Evolutionary conservation across 352 stramenopile genomes (phyloP), one percentile per base, ranked within the genome.

Genomic region (Phytophthora foliorum): DNA sequence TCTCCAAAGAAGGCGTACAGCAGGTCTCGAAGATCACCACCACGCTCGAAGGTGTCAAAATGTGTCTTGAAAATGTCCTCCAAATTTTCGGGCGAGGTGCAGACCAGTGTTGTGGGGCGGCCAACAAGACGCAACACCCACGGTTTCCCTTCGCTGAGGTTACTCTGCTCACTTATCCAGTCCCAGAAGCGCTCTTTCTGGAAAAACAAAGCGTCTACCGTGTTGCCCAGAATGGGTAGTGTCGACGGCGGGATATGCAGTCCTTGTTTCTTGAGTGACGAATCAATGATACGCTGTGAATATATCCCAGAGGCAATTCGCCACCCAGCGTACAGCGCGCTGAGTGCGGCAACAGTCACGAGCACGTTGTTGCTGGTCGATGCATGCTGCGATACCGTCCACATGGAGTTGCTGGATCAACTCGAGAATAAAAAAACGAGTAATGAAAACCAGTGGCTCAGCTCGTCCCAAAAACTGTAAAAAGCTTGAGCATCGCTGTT

Each of bases 41-140:
- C 85, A 46, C 90, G 90, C 25, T 72, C 69, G 46, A 92, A 95
- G 22, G 79, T 88, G 34, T 88, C 75, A 57, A 93, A 93, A 34
- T 92, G 76, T 2, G 70, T 81, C 55, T 83, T 81, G 46, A 68
- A 61, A 22, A 84, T 68, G 49, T 85, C 79, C 32, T 84, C 76
- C 36, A 81, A 71, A 6, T 54, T 57, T 27, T 77, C 54, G 7
- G 61, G 69, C 10, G 72, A 80, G 9, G 48, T 72, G 31, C 83
- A 36, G 44, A 84, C 71, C 4, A 84, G 45, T 7, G 61, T 56
- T 9, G 73, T 56, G 6, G 76, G 78, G 17, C 68, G 55, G n/a
- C 78, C 75, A 8, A 84, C 22, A 16, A 77, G 45, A 6, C 49
- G 63, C 16, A 84, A 54, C 63, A 84, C 24, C 56, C 56, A 62